These are phyloP conservation scores for Colletotrichum sp. DNA, from an alignment of 2,329 filamentous ascomycete genomes.

Conservation along the genomic window DNA sequence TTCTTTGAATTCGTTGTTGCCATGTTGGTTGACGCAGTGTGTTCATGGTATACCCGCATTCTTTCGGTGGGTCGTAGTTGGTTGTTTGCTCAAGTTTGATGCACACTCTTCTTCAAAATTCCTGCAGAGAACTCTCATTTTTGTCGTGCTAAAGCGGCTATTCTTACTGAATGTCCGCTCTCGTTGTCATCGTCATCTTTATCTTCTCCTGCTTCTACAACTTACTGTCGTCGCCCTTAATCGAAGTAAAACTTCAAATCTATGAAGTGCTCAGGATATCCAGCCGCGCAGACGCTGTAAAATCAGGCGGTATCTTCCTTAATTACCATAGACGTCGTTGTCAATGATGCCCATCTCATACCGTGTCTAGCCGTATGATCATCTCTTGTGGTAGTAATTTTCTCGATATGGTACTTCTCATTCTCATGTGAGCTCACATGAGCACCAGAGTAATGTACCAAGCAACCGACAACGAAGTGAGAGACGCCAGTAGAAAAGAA, in stretches of 20 bases:
- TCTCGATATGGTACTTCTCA: not conserved
- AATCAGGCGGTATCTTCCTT: not conserved
- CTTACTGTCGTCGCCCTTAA: not conserved
- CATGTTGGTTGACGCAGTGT: not conserved
- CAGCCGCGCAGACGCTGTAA: not conserved
- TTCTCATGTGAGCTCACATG: not conserved
- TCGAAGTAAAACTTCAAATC: not conserved
- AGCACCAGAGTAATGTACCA: not conserved
- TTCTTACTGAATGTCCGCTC: no score
- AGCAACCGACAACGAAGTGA: not conserved
- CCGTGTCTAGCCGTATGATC: not conserved
- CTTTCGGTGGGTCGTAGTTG: not conserved
- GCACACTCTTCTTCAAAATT: not conserved
- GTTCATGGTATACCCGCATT: not conserved
- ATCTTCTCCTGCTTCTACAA: no score
- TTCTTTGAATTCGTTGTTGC: rapidly evolving
- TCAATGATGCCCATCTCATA: not conserved
- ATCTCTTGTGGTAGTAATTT: not conserved
- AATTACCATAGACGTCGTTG: not conserved
- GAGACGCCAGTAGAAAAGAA: not conserved
- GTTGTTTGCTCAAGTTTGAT: not conserved
- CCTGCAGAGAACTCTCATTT: no score
- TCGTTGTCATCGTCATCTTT: not conserved
- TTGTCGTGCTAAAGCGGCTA: no score
- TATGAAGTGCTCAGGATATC: not conserved